Percentiles rank a stretch among this genome's conserved stretches.
Conservation (phyloP, 164 flowering plant genomes). For the Vitis rupestris region DNA sequence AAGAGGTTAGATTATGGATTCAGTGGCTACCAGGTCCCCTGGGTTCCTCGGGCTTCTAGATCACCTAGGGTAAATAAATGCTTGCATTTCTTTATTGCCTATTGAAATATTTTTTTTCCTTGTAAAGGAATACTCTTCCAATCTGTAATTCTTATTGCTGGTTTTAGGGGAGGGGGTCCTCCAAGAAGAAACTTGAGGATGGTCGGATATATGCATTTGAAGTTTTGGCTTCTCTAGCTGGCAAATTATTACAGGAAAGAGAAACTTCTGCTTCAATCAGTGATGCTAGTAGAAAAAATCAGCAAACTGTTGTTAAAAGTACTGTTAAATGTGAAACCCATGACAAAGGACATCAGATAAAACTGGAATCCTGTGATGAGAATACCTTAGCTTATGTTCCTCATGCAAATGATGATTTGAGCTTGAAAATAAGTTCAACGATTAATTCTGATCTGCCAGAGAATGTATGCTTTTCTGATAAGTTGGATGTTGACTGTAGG, state of each 20-base stretch:
- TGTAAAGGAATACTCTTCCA: not conserved
- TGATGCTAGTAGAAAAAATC: not conserved
- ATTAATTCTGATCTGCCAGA: not conserved
- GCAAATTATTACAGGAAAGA: conserved; percentile 10
- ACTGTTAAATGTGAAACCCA: not conserved
- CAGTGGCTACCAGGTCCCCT: conserved; percentile 22
- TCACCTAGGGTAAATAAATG: conserved; percentile 24
- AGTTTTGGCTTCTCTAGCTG: conserved; percentile 18
- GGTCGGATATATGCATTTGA: conserved; percentile 12
- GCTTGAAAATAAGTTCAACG: not conserved
- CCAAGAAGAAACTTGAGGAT: conserved; percentile 2
- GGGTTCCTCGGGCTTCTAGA: conserved; percentile 26
- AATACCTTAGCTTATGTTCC: not conserved
- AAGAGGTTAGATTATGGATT: conserved; percentile 26
- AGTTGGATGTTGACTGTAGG: not conserved
- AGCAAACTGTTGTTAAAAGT: not conserved
- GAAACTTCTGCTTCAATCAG: conserved; percentile 7
- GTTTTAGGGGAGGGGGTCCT: conserved; percentile 6
- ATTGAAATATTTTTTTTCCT: not conserved
- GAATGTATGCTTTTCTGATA: not conserved
- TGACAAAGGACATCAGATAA: not conserved
- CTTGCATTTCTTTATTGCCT: not conserved
- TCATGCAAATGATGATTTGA: not conserved
- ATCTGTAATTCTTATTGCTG: not conserved
- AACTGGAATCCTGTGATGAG: not conserved